Evolutionary conservation across 2,329 filamentous ascomycete species (phyloP).

Genomic region (Chalara sp.): DNA sequence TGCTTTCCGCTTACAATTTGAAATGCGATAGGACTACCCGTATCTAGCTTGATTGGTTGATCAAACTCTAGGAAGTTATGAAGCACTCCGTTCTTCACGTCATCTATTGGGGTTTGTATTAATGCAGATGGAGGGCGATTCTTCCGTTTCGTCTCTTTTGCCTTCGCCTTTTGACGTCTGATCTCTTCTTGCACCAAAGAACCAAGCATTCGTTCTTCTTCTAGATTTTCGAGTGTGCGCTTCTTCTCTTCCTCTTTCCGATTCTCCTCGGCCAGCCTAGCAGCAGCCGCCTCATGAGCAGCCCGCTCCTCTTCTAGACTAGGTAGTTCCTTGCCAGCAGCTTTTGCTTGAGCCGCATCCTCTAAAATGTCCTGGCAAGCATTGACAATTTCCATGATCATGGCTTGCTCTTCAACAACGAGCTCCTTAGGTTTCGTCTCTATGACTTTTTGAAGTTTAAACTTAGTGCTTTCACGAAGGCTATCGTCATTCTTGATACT

Average conservation of each 20-base stretch:
- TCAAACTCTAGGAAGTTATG: slow-evolving; percentile 53
- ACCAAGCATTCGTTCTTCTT: slow-evolving; percentile 63
- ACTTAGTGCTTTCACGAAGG: slow-evolving; percentile 63
- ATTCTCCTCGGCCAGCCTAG: slow-evolving; percentile 45
- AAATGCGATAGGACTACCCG: slow-evolving; percentile 60
- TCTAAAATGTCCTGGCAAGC: slow-evolving; percentile 66
- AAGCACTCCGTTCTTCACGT: slow-evolving; percentile 22
- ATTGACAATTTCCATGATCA: slow-evolving; percentile 40
- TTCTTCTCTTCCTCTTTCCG: slow-evolving; percentile 39
- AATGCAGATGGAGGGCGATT: slow-evolving; percentile 36
- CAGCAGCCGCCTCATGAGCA: slow-evolving; percentile 68
- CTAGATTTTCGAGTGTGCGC: slow-evolving; percentile 48
- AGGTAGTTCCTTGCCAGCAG: slow-evolving; percentile 68
- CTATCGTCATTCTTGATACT: slow-evolving; percentile 57
- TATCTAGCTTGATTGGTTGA: slow-evolving; percentile 55
- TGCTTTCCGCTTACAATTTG: slow-evolving; percentile 64
- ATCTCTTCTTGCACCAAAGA: slow-evolving; percentile 69
- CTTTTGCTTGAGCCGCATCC: slow-evolving; percentile 73
- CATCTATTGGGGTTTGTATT: slow-evolving; percentile 14
- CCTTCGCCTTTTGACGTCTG: slow-evolving; percentile 57
- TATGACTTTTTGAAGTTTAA: slow-evolving; percentile 60
- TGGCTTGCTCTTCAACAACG: slow-evolving; percentile 46
- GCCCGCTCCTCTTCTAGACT: slow-evolving; percentile 87
- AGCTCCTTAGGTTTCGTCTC: slow-evolving; percentile 48
- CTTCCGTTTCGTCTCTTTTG: slow-evolving; percentile 57